Percentiles rank a stretch among this genome's conserved stretches.
These are phyloP conservation scores for Solanum ossicruentum DNA, from an alignment of 257 asterid genomes.

Conservation along the genomic window DNA sequence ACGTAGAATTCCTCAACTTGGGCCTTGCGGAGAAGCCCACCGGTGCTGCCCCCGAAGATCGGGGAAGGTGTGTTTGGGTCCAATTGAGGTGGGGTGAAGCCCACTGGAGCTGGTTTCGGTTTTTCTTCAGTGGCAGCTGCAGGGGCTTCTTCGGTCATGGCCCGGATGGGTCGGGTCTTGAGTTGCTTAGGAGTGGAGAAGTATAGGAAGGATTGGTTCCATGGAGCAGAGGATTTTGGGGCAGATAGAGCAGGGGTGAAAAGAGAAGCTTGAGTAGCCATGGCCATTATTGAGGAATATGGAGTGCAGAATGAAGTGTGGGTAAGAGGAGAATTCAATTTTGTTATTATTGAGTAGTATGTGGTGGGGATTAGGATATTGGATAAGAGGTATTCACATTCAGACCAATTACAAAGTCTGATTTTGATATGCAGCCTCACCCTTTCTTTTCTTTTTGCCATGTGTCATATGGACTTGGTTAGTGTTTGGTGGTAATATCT, in stretches of 20 bases:
- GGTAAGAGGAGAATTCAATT: background rate
- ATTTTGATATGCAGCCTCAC: slow-evolving; percentile 9
- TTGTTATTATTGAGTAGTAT: background rate
- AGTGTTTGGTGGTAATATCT: background rate
- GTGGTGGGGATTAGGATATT: slow-evolving; percentile 26
- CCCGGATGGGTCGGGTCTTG: slow-evolving; percentile 39
- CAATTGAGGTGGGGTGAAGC: slow-evolving; percentile 78
- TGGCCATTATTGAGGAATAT: slow-evolving; percentile 31
- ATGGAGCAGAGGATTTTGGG: slow-evolving; percentile 26
- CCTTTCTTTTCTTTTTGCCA: background rate
- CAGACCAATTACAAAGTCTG: slow-evolving; percentile 13
- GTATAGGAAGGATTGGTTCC: slow-evolving; percentile 35
- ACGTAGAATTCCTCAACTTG: slow-evolving; percentile 92
- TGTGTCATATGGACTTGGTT: background rate
- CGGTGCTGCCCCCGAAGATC: slow-evolving; percentile 93
- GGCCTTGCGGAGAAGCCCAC: slow-evolving; percentile 82
- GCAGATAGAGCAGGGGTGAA: slow-evolving; percentile 54
- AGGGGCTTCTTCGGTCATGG: slow-evolving; percentile 44
- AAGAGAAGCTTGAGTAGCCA: slow-evolving; percentile 85
- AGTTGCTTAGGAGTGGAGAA: slow-evolving; percentile 32
- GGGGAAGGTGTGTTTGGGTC: slow-evolving; percentile 97
- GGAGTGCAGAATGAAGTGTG: background rate
- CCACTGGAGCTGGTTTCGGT: slow-evolving; percentile 40
- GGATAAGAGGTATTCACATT: slow-evolving; percentile 13
- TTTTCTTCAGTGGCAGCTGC: slow-evolving; percentile 7